Evolutionary conservation across 1,284 basidiomycete genomes (phyloP), one percentile per base, ranked within the genome.

Genomic region (Pseudozyma sp.): DNA sequence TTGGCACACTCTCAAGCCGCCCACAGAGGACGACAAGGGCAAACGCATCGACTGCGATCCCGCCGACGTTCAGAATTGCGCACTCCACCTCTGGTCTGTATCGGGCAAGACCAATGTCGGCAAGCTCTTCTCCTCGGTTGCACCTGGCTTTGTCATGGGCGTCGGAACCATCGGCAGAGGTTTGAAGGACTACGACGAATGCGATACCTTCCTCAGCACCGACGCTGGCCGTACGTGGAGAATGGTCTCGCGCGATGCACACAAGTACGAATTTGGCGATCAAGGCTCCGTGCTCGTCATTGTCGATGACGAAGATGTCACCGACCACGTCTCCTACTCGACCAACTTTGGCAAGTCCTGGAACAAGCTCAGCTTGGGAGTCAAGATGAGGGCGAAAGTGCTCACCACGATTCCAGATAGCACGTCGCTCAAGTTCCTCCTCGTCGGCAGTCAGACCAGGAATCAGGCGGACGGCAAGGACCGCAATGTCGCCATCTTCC

Each of bases 191-290:
- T 99, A 99, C 82, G 90, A 92, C 52, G 92, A 97, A 39, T 92
- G 92, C 82, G 94, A 97, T 80, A 98, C 96, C 0, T 99, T 95
- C 87, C 85, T 98, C 67, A 94, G 92, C 78, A 92, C 89, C 0
- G 94, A 99, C 79, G 95, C 92, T 0, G 96, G 96, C 3, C 78
- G 94, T 7, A 90, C 89, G 0, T 99, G 96, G 96, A 87, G 81
- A 34, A 93, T 93, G 90, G 88, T 92, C 9, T 87, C 87, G 43
- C 87, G 86, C 61, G 90, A 91, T 19, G 92, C 96, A 0, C 91
- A 94, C 85, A 94, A 94, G 85, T 97, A 97, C 83, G 94, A 97
- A 85, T 96, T 98, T 84, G 96, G 96, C 16, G 96, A 97, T 81
- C 89, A 88, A 87, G 83, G 96, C 0, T 92, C 91, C 72, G 88